Conservation (phyloP, 768 basidiomycete species). For the Kwoniella europaea region DNA sequence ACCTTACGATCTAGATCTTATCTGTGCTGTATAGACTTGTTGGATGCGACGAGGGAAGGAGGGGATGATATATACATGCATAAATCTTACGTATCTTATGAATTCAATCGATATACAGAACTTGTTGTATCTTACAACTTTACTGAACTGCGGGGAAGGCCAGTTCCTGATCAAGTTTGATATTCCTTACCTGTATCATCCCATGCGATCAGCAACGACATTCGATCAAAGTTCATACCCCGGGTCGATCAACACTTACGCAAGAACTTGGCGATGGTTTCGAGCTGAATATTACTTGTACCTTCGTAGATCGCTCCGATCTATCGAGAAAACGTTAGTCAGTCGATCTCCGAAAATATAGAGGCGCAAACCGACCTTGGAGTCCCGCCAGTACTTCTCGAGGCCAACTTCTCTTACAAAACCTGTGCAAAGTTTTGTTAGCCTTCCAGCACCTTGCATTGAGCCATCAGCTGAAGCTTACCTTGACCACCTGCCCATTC, state of each 20-base stretch:
- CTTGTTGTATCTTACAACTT: not conserved
- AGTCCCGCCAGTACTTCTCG: constrained; percentile 81
- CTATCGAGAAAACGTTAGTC: constrained; percentile 16
- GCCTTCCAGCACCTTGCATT: not conserved
- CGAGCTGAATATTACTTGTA: constrained; percentile 96
- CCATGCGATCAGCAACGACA: not conserved
- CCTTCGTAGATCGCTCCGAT: constrained; percentile 62
- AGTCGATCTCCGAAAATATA: too few species aligned
- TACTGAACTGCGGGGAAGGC: not conserved
- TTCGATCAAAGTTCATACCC: not conserved
- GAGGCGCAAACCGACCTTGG: constrained; percentile 63
- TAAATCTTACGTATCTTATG: not conserved
- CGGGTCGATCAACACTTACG: constrained; percentile 52
- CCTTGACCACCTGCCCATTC: constrained; percentile 94
- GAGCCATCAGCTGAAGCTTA: not conserved
- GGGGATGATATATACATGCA: not conserved
- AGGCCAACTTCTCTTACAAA: constrained; percentile 79
- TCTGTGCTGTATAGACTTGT: not conserved
- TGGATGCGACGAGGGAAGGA: too few species aligned
- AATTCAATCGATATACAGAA: not conserved
- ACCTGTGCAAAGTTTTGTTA: constrained; percentile 4
- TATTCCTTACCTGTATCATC: constrained; percentile 21
- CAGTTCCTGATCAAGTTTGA: constrained; percentile 16
- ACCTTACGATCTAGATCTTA: not conserved
- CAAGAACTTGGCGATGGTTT: constrained; percentile 91